A percentile compares a stretch with the other conserved stretches of the same genome.
These are phyloP conservation scores for Hibiscus tridactylites DNA, from an alignment of 345 rosid genomes.

Conservation along the genomic window DNA sequence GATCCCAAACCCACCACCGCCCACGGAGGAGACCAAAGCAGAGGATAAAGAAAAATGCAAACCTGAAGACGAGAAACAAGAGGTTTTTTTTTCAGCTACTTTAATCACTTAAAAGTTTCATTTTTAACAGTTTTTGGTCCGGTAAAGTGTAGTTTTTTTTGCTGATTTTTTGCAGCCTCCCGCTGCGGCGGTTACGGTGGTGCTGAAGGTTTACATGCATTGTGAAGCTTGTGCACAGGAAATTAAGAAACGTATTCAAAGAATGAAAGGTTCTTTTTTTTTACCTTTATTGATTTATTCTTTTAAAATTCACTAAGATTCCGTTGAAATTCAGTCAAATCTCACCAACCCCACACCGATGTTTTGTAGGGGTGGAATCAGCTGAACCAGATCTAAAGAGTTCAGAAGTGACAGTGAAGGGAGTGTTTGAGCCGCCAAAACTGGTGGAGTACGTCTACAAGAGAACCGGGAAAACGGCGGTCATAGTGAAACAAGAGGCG, in stretches of 20 bases:
- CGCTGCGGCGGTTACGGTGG: slow-evolving; percentile 35
- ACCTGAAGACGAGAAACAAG: slow-evolving; percentile 60
- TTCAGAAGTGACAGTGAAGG: slow-evolving; percentile 83
- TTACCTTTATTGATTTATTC: neutral
- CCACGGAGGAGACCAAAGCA: slow-evolving; percentile 39
- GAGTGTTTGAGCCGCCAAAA: slow-evolving; percentile 60
- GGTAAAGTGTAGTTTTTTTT: neutral
- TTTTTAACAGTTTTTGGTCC: neutral
- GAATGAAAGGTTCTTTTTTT: slow-evolving; percentile 60
- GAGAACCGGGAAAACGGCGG: slow-evolving; percentile 75
- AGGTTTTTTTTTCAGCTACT: slow-evolving; percentile 27
- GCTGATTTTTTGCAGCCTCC: slow-evolving; percentile 38
- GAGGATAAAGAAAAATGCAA: slow-evolving; percentile 46
- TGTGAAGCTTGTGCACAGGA: slow-evolving; percentile 88
- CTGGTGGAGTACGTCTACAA: slow-evolving; percentile 67
- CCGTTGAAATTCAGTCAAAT: slow-evolving; percentile 4
- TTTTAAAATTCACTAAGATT: neutral
- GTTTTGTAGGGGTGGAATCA: slow-evolving; percentile 66
- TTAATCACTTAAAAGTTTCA: neutral
- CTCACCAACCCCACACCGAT: slow-evolving; percentile 16
- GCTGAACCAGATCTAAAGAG: slow-evolving; percentile 85
- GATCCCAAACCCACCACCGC: slow-evolving; percentile 46
- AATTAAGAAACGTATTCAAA: slow-evolving; percentile 78
- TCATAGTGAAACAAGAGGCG: slow-evolving; percentile 50
- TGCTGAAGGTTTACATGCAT: slow-evolving; percentile 79